Percentiles rank a stretch among this genome's conserved stretches.
Conservation (phyloP, 139 green algal species). For the Chlamydomonas urium region DNA sequence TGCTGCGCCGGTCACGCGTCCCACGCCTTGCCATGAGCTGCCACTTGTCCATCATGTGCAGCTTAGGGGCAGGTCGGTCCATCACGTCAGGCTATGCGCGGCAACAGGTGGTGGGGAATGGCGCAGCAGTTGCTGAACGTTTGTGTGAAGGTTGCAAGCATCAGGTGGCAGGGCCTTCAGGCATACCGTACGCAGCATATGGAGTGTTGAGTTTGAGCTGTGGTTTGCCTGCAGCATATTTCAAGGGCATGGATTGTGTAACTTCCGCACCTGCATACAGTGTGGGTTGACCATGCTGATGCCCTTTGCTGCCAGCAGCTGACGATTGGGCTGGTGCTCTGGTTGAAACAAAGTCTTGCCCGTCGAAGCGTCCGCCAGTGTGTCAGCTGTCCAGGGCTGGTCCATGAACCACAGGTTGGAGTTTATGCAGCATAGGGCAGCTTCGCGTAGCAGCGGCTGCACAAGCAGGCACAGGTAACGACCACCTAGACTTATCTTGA, state of each 20-base stretch:
- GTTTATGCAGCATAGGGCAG: constrained; percentile 38
- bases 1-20: background rate
- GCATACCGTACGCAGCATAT: too few species aligned
- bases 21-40: constrained; percentile 10
- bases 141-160: too few species aligned
- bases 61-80: background rate
- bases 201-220: too few species aligned
- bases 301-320: constrained; percentile 7
- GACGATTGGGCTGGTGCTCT: constrained; percentile 27
- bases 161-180: too few species aligned
- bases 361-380: background rate
- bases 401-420: constrained; percentile 46
- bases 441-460: constrained; percentile 35
- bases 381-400: background rate
- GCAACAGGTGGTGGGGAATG: background rate
- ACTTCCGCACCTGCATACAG: background rate
- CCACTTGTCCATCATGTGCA: constrained; percentile 36
- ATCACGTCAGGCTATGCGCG: background rate
- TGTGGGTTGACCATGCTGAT: constrained; percentile 21
- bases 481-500: too few species aligned
- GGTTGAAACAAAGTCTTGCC: background rate
- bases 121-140: too few species aligned
- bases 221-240: too few species aligned
- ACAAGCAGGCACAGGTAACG: too few species aligned
- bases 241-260: background rate